Conservation (phyloP, 78 protist genomes). For the Polysphondylium violaceum region DNA sequence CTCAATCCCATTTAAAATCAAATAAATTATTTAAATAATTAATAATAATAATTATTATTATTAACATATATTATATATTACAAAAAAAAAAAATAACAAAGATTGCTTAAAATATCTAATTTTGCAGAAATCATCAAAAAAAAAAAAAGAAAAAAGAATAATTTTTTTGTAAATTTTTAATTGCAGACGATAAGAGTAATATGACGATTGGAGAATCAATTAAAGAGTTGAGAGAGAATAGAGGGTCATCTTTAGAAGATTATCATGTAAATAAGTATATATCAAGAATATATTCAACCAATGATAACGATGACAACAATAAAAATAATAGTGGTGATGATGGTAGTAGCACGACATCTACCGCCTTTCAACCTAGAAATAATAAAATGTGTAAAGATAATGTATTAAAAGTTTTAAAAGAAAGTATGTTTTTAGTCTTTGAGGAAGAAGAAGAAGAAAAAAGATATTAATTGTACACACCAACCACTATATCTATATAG, state of each 20-base stretch:
- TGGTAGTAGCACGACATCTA: not conserved
- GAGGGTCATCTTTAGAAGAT: too few relatives aligned
- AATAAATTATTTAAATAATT: not conserved
- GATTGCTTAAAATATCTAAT: too few relatives aligned
- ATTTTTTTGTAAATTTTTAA: too few relatives aligned
- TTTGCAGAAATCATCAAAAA: too few relatives aligned
- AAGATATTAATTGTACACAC: too few relatives aligned
- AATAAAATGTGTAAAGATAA: conserved; percentile 19
- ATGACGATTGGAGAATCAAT: conserved; percentile 24
- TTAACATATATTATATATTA: too few relatives aligned
- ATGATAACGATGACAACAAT: not conserved
- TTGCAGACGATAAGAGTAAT: too few relatives aligned
- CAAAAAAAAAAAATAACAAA: too few relatives aligned
- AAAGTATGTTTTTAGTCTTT: not conserved
- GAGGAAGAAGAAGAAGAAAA: not conserved
- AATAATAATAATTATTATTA: conserved; percentile 25
- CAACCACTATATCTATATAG: not conserved
- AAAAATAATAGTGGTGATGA: not conserved
- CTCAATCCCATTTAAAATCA: conserved; percentile 69
- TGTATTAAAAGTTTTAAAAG: conserved; percentile 22
- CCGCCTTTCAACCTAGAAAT: not conserved
- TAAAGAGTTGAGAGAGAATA: too few relatives aligned
- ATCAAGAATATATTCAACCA: not conserved
- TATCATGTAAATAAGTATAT: too few relatives aligned
- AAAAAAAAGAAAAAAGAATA: too few relatives aligned